Conservation (phyloP, 495 filamentous ascomycete species). For the Aspergillus steynii region DNA sequence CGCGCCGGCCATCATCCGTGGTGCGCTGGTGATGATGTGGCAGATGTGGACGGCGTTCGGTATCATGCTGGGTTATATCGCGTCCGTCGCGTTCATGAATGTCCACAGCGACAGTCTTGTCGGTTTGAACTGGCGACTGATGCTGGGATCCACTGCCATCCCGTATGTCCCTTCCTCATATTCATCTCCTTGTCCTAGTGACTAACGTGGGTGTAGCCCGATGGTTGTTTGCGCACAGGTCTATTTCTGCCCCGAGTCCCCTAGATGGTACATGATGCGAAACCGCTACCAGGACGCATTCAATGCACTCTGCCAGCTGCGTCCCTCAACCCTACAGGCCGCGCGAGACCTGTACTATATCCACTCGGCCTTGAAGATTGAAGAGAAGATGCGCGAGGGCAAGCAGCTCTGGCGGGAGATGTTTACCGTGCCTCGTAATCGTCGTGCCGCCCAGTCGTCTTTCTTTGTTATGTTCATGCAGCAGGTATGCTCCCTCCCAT, state of each 20-base stretch:
- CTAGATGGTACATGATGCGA: slow-evolving; percentile 78
- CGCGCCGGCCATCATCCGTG: slow-evolving; percentile 69
- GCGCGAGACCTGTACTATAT: slow-evolving; percentile 84
- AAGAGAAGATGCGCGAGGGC: slow-evolving; percentile 62
- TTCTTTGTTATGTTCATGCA: slow-evolving; percentile 87
- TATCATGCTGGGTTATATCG: slow-evolving; percentile 74
- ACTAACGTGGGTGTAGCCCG: slow-evolving; percentile 8
- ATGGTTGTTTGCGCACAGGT: slow-evolving; percentile 37
- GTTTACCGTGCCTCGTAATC: slow-evolving; percentile 72
- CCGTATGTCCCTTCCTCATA: slow-evolving; percentile 64
- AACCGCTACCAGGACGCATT: slow-evolving; percentile 66
- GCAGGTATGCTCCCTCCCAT: slow-evolving; percentile 52
- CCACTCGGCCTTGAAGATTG: slow-evolving; percentile 68
- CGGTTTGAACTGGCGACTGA: slow-evolving; percentile 77
- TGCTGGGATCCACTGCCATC: slow-evolving; percentile 78
- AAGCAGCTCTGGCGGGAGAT: slow-evolving; percentile 61
- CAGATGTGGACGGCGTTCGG: slow-evolving; percentile 88
- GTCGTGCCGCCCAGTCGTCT: slow-evolving; percentile 72
- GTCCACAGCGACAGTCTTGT: slow-evolving; percentile 56
- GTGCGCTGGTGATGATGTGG: slow-evolving; percentile 80
- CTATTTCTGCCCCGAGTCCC: slow-evolving; percentile 73
- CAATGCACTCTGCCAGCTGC: slow-evolving; percentile 62
- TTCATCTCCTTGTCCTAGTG: slow-evolving; percentile 43
- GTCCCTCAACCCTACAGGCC: slow-evolving; percentile 71
- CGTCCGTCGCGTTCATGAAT: slow-evolving; percentile 70